Evolutionary conservation across 805 yeast genomes (phyloP).

Genomic region (Brettanomyces naardenensis): DNA sequence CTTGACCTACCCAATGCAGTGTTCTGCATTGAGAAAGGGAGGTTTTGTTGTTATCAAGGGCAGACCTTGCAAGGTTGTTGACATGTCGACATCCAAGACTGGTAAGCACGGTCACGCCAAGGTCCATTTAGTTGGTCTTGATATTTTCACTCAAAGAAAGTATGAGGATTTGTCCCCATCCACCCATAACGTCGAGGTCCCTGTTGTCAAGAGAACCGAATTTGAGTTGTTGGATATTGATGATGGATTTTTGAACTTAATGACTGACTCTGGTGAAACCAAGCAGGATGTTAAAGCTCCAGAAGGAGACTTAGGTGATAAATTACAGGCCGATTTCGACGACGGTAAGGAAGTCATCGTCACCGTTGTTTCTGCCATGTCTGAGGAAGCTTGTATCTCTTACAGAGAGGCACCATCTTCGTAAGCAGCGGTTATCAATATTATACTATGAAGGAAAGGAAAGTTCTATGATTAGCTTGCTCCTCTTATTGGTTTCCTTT

Average conservation of each 20-base stretch:
- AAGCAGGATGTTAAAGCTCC: slow-evolving; percentile 98
- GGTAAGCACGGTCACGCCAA: slow-evolving; percentile 99
- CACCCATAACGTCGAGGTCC: slow-evolving; percentile 99
- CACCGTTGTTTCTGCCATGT: slow-evolving; percentile 97
- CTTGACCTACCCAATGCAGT: slow-evolving; percentile 96
- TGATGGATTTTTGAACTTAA: slow-evolving; percentile 94
- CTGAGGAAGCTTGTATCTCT: slow-evolving; percentile 98
- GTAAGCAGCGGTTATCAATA: slow-evolving; percentile 2
- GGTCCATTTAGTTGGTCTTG: slow-evolving; percentile 98
- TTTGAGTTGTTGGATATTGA: slow-evolving; percentile 96
- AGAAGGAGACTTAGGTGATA: slow-evolving; percentile 96
- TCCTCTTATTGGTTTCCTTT: no score
- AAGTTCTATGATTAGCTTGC: background rate
- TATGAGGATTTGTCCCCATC: slow-evolving; percentile 99
- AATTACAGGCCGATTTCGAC: slow-evolving; percentile 86
- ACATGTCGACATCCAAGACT: slow-evolving; percentile 99
- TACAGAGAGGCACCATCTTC: slow-evolving; percentile 90
- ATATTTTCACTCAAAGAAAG: slow-evolving; percentile 98
- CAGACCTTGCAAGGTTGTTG: slow-evolving; percentile 99
- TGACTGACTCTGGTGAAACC: slow-evolving; percentile 97
- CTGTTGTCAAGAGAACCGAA: slow-evolving; percentile 93
- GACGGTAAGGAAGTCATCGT: slow-evolving; percentile 97
- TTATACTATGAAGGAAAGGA: no score
- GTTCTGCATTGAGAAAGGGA: slow-evolving; percentile 99
- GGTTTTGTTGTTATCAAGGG: slow-evolving; percentile 98